A percentile compares a stretch with the other conserved stretches of the same genome.
phyloP scores from a whole-genome alignment of 768 basidiomycete species.

The Phaffia tasmanica region DNA sequence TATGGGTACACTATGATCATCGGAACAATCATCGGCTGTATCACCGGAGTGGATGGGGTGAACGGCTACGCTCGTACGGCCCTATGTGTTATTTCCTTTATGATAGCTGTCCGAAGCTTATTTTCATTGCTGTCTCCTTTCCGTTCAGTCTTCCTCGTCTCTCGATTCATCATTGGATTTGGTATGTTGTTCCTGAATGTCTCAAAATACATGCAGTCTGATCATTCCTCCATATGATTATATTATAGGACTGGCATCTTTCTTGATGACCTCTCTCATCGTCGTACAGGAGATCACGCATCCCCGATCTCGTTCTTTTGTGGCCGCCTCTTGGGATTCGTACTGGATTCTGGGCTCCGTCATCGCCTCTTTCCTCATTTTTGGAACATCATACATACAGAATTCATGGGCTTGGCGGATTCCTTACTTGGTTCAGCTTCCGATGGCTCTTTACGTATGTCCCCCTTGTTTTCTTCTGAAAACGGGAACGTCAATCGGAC shows the following conservation, averaged over 20 bases:
- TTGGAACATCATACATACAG: constrained; percentile 33
- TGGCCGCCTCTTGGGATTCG: constrained; percentile 38
- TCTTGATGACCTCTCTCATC: constrained; percentile 38
- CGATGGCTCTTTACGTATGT: constrained; percentile 33
- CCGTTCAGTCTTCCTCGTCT: constrained; percentile 33
- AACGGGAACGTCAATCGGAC: not conserved
- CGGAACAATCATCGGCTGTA: constrained; percentile 37
- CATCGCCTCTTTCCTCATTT: constrained; percentile 36
- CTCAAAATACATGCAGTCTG: constrained; percentile 28
- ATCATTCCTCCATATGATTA: constrained; percentile 32
- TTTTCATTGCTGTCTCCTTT: not conserved
- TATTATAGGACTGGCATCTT: constrained; percentile 36
- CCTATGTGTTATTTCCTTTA: not conserved
- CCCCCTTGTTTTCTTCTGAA: not conserved
- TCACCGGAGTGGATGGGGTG: constrained; percentile 36
- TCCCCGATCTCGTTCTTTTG: constrained; percentile 34
- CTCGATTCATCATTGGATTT: constrained; percentile 36
- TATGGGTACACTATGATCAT: constrained; percentile 36
- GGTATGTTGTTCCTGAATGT: constrained; percentile 11
- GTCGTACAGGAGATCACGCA: constrained; percentile 40
- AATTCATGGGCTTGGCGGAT: constrained; percentile 38
- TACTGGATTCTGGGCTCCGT: constrained; percentile 39
- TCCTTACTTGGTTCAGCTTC: constrained; percentile 38
- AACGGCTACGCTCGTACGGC: constrained; percentile 37
- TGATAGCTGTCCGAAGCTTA: not conserved